A percentile compares a stretch with the other conserved stretches of the same genome.
Evolutionary conservation across 2,329 filamentous ascomycete species (phyloP).

Genomic region (Lizonia empirigonia): DNA sequence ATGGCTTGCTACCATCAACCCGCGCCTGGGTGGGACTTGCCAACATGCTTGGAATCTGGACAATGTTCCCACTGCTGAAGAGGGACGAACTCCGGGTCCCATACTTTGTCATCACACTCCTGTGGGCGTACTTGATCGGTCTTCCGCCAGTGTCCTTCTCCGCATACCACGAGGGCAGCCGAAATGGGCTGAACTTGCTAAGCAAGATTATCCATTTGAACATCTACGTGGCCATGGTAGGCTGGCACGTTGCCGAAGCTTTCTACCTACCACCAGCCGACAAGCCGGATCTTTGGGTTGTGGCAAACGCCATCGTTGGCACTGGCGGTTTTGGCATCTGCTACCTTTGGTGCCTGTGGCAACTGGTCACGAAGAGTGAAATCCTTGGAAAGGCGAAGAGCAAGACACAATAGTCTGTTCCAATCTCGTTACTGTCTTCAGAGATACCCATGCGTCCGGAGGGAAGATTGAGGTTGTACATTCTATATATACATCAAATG

Average conservation of each 20-base stretch:
- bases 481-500: constrained; percentile 22
- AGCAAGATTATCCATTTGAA: constrained; percentile 73
- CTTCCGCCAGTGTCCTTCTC: constrained; percentile 77
- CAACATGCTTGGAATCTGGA: constrained; percentile 88
- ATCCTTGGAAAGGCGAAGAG: constrained; percentile 43
- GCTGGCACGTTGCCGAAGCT: constrained; percentile 79
- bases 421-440: constrained; percentile 2
- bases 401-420: constrained; percentile 47
- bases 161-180: constrained; percentile 62
- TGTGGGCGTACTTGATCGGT: constrained; percentile 92
- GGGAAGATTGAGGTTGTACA: constrained; percentile 39
- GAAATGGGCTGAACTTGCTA: constrained; percentile 57
- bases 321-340: constrained; percentile 83
- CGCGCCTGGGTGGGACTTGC: constrained; percentile 96
- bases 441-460: constrained; percentile 24
- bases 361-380: constrained; percentile 65
- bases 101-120: constrained; percentile 79
- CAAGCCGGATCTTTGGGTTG: constrained; percentile 95
- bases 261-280: constrained; percentile 69
- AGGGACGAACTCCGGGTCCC: constrained; percentile 84
- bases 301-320: constrained; percentile 85
- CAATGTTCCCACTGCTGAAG: constrained; percentile 87
- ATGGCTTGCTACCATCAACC: constrained; percentile 75
- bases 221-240: constrained; percentile 78
- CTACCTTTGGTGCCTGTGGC: constrained; percentile 89